Conservation (phyloP, 345 rosid genomes). For the Limnanthes douglasii region DNA sequence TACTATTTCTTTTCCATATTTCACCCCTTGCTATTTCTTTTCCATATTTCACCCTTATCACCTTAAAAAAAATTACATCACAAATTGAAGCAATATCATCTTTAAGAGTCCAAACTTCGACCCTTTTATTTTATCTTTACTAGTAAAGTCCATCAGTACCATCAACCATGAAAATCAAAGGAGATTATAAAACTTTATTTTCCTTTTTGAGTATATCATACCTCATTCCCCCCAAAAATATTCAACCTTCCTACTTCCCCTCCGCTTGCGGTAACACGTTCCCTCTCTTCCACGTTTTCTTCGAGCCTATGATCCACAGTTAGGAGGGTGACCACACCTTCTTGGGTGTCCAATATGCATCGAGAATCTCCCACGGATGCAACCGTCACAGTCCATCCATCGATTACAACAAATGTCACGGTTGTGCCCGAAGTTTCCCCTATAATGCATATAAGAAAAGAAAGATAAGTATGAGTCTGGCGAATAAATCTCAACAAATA, state of each 20-base stretch:
- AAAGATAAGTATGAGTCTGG: constrained; percentile 9
- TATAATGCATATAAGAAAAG: constrained; percentile 20
- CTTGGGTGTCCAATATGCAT: constrained; percentile 95
- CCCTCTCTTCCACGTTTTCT: constrained; percentile 96
- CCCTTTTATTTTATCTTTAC: no score
- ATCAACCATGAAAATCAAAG: constrained; percentile 3
- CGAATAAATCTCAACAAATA: neutral
- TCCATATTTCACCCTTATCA: no score
- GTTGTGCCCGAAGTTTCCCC: constrained; percentile 99
- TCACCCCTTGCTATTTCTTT: no score
- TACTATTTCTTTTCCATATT: no score
- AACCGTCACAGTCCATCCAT: constrained; percentile 98
- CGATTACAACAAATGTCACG: constrained; percentile 88
- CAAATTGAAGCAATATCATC: neutral
- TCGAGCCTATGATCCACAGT: constrained; percentile 98
- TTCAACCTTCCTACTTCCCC: constrained; percentile 99
- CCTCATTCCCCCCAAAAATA: constrained; percentile 95
- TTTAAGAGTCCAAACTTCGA: neutral
- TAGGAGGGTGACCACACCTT: constrained; percentile 86
- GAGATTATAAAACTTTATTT: neutral
- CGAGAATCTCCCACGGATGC: constrained; percentile 99
- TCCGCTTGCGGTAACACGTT: constrained; percentile 99
- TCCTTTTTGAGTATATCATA: constrained; percentile 10
- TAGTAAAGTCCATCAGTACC: no score
- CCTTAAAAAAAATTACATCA: no score